A percentile compares a stretch with the other conserved stretches of the same genome.
Conservation (phyloP, 495 filamentous ascomycete species). For the Aspergillus heteromorphus region DNA sequence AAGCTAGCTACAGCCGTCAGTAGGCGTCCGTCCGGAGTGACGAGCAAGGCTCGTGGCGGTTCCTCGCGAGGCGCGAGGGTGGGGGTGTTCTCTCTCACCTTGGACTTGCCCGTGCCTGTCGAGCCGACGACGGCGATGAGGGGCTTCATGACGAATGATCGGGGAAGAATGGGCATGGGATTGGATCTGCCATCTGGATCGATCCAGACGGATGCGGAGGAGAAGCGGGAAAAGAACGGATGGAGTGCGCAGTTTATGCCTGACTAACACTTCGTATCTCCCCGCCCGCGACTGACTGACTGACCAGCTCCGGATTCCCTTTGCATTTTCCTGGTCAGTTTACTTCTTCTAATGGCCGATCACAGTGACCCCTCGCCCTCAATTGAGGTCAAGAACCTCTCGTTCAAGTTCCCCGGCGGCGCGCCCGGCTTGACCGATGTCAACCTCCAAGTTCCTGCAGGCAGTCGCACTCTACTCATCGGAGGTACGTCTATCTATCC, state of each 20-base stretch:
- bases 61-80: slow-evolving; percentile 1
- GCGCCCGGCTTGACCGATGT: slow-evolving; percentile 66
- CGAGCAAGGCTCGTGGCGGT: neutral
- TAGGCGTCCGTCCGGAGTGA: neutral
- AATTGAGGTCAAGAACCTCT: slow-evolving; percentile 69
- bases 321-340: neutral
- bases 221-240: neutral
- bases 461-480: slow-evolving; percentile 85
- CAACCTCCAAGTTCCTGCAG: slow-evolving; percentile 67
- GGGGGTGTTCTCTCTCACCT: slow-evolving; percentile 58
- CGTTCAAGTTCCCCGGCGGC: slow-evolving; percentile 83
- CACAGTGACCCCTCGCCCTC: slow-evolving; percentile 32
- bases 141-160: slow-evolving; percentile 41
- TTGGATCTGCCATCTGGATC: too few relatives aligned
- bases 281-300: neutral
- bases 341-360: slow-evolving; percentile 15
- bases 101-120: slow-evolving; percentile 97
- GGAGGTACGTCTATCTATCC: slow-evolving; percentile 55
- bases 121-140: slow-evolving; percentile 84
- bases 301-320: neutral
- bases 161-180: slow-evolving; percentile 11
- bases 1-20: slow-evolving; percentile 58
- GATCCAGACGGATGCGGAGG: too few relatives aligned
- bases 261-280: neutral
- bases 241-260: too few relatives aligned